These are phyloP conservation scores for Diutina mesorugosa DNA, from an alignment of 1,139 yeast species.

Conservation along the genomic window DNA sequence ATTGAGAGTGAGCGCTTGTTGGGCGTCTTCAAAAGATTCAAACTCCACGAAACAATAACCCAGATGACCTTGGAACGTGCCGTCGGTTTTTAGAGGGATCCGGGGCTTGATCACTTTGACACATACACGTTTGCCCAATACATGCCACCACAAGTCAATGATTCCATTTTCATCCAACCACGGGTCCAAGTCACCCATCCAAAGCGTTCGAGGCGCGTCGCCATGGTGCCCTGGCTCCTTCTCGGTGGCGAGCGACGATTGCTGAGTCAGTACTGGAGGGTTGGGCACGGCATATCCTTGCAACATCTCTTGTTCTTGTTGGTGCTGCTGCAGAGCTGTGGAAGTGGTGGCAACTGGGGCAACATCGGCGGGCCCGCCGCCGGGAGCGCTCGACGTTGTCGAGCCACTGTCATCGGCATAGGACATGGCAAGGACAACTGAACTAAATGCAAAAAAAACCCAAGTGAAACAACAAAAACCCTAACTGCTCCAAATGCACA, in stretches of 20 bases:
- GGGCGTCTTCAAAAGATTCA: slow-evolving; percentile 49
- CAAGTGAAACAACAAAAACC: not conserved
- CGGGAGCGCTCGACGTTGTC: not conserved
- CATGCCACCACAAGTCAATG: slow-evolving; percentile 45
- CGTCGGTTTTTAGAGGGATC: slow-evolving; percentile 13
- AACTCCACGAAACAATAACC: slow-evolving; percentile 72
- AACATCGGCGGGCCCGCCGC: slow-evolving; percentile 2
- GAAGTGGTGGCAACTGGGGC: not conserved
- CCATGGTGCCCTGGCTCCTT: not conserved
- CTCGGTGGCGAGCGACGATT: not conserved
- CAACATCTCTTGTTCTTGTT: not conserved
- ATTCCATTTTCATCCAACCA: slow-evolving; percentile 55
- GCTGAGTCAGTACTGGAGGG: slow-evolving; percentile 2
- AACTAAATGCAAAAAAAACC: not conserved
- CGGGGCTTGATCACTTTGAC: slow-evolving; percentile 45
- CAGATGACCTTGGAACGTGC: slow-evolving; percentile 29
- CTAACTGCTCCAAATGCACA: not conserved
- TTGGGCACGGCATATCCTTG: slow-evolving; percentile 1
- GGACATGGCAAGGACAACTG: not conserved
- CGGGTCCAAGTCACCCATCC: slow-evolving; percentile 80
- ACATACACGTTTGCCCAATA: slow-evolving; percentile 25
- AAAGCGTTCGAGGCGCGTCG: slow-evolving; percentile 12
- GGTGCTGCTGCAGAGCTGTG: not conserved
- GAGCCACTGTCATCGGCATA: slow-evolving; percentile 1
- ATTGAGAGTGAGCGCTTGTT: slow-evolving; percentile 48